A percentile compares a stretch with the other conserved stretches of the same genome.
phyloP scores from a whole-genome alignment of 371 early-diverging fungal genomes.

The Smittium mucronatum region DNA sequence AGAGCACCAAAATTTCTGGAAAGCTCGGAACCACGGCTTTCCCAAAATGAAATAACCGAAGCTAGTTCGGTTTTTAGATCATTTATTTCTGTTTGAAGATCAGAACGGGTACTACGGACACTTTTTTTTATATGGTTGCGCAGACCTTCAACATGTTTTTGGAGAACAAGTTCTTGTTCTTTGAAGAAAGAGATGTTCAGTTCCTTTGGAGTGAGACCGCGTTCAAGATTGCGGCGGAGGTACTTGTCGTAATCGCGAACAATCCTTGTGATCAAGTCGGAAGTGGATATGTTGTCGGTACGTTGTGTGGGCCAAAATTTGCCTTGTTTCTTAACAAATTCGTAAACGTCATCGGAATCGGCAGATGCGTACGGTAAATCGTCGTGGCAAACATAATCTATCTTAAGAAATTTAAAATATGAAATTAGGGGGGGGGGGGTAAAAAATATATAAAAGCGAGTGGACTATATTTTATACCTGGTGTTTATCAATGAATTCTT shows the following conservation, averaged over 20 bases:
- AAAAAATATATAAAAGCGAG: not conserved
- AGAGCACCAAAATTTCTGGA: constrained; percentile 51
- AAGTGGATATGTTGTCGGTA: constrained; percentile 90
- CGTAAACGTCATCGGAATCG: constrained; percentile 85
- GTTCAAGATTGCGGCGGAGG: constrained; percentile 78
- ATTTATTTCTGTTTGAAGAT: constrained; percentile 40
- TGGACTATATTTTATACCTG: constrained; percentile 27
- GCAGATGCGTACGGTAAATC: constrained; percentile 78
- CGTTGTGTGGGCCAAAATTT: constrained; percentile 82
- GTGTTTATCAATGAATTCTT: constrained; percentile 78
- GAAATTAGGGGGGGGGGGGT: not conserved
- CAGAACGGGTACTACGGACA: constrained; percentile 42
- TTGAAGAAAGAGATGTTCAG: constrained; percentile 78
- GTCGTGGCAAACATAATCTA: constrained; percentile 98
- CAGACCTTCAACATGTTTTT: constrained; percentile 54
- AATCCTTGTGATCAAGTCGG: constrained; percentile 88
- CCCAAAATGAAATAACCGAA: constrained; percentile 54
- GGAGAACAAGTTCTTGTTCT: constrained; percentile 59
- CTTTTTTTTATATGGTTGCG: constrained; percentile 47
- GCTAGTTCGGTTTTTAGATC: constrained; percentile 48
- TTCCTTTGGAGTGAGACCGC: constrained; percentile 84
- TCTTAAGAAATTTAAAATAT: constrained; percentile 26
- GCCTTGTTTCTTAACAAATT: constrained; percentile 76
- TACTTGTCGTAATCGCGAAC: constrained; percentile 91
- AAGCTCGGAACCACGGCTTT: constrained; percentile 54